Base-by-base conservation (phyloP, 2,329 filamentous ascomycete species). In the Orbilia oligospora region DNA sequence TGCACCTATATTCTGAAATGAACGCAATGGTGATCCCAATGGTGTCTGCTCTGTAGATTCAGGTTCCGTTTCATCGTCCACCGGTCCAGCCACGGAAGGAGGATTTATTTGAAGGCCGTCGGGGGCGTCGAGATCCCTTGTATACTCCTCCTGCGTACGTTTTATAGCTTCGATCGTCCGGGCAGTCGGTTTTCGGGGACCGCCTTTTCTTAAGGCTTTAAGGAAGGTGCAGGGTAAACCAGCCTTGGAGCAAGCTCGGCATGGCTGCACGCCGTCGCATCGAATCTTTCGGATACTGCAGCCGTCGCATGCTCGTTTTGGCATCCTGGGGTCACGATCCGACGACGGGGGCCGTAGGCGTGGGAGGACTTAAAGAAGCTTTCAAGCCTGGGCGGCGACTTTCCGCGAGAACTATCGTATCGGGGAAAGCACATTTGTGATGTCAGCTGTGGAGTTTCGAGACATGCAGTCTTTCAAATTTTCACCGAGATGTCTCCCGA, bases 271-370 rank as follows among this genome's bases (percentile, higher is more conserved):
- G 61, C 87, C 87, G 14, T 85, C 86, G 81, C 87, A 88, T 56
- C 86, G 85, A 75, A 88, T 86, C 83, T 88, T 88, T 69, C 87
- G 85, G 49, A 88, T 85, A 83, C 87, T 88, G 83, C 87, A 88
- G 20, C 85, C 86, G 78, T 88, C 87, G 81, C 87, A 88, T 10
- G 87, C 86, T 33, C 86, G 81, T 73, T 85, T 85, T 51, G 82
- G 82, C 49, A 83, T 75, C 63, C 80, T 81, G 51, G 44, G 65
- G 66, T 69, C 71, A 61, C 53, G 51, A 51, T 56, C 61, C 63
- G 66, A 61, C 36, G 56, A 27, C 36, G 64, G n/a, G 41, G 46
- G 63, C 33, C 9, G 33, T 8, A 33, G n/a, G 16, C 49, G 56
- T 27, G 8, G 48, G 24, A 10, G 46, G 46, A 58, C 56, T 58